Evolutionary conservation across 1,284 basidiomycete species (phyloP).

Genomic region (Ceratobasidium sp.): DNA sequence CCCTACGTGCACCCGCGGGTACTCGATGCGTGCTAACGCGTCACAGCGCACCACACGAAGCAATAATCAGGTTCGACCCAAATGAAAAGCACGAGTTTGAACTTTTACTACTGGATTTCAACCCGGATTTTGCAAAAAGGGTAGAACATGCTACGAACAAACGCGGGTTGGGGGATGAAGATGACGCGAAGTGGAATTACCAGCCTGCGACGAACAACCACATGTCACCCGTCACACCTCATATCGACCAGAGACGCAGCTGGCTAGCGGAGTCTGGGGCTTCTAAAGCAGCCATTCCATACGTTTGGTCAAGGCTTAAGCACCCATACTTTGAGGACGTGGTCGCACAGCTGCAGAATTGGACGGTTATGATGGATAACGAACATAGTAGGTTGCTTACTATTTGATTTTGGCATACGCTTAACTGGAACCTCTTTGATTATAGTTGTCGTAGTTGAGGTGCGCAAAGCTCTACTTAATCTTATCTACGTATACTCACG

Average conservation of each 20-base stretch:
- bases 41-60: not conserved
- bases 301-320: not conserved
- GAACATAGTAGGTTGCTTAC: not conserved
- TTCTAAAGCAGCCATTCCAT: not conserved
- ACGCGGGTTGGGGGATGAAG: not conserved
- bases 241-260: not conserved
- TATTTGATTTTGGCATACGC: not conserved
- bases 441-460: not conserved
- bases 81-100: not conserved
- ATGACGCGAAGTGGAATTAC: not conserved
- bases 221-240: not conserved
- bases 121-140: not conserved
- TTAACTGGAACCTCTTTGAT: not conserved
- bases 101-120: not conserved
- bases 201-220: not conserved
- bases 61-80: not conserved
- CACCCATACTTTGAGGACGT: not conserved
- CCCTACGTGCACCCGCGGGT: not conserved
- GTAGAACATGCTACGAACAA: not conserved
- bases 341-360: not conserved
- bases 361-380: not conserved
- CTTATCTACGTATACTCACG: not conserved
- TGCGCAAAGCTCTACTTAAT: conserved; percentile 14
- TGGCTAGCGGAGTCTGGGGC: not conserved
- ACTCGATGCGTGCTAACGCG: not conserved